Conservation (phyloP, 75 land plant species). For the Chamaecyparis obtusa region DNA sequence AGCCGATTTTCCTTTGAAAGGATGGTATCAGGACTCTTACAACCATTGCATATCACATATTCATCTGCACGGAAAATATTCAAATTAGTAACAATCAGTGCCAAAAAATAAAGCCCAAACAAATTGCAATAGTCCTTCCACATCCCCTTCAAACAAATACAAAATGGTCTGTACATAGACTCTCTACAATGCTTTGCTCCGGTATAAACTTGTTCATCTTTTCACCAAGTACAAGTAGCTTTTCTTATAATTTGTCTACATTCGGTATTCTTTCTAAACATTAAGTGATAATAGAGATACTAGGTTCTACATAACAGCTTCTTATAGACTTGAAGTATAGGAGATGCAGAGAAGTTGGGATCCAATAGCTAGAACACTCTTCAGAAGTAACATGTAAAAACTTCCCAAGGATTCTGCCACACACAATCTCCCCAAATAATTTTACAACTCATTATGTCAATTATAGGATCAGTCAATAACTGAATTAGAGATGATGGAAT, state of each 20-base stretch:
- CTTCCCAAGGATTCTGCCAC: not conserved
- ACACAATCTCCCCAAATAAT: not conserved
- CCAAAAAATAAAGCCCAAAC: not conserved
- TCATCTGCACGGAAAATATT: conserved; percentile 53
- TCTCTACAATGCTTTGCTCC: not conserved
- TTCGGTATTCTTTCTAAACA: not conserved
- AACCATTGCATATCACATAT: conserved; percentile 88
- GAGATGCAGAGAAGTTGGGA: not conserved
- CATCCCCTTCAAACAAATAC: not conserved
- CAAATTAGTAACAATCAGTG: not conserved
- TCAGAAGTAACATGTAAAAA: not conserved
- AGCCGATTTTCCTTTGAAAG: conserved; percentile 86
- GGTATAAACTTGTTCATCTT: not conserved
- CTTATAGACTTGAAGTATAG: not conserved
- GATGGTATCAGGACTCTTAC: conserved; percentile 93
- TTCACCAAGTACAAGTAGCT: not conserved
- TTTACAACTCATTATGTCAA: not conserved
- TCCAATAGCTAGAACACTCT: not conserved
- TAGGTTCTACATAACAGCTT: not conserved
- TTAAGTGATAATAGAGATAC: not conserved
- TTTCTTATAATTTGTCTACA: not conserved
- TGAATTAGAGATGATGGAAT: not conserved
- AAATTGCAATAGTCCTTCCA: not conserved
- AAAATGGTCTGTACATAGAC: not conserved
- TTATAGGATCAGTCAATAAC: not conserved